Percentiles rank a stretch among this genome's conserved stretches.
Evolutionary conservation across 1,284 basidiomycete genomes (phyloP).

Genomic region (Schizophyllum commune): DNA sequence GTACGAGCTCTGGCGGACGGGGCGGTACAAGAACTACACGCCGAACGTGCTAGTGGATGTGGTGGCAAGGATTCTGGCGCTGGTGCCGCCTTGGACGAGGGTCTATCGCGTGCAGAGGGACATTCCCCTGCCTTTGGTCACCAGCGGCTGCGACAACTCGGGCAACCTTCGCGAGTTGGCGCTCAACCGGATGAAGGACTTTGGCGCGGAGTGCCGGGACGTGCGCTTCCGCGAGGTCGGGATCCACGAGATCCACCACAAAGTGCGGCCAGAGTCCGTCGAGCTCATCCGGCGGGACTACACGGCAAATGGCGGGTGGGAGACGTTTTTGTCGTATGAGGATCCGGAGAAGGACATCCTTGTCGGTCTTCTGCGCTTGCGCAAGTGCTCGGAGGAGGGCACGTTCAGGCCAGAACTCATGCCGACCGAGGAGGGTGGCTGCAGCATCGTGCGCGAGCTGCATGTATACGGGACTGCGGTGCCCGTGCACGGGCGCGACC

Average conservation of each 20-base stretch:
- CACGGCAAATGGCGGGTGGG: conserved; percentile 97
- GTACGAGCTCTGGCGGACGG: conserved; percentile 95
- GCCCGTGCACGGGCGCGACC: conserved; percentile 94
- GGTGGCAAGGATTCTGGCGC: conserved; percentile 90
- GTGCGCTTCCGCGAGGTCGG: conserved; percentile 98
- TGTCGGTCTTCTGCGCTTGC: conserved; percentile 85
- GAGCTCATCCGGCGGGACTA: conserved; percentile 98
- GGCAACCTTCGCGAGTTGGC: conserved; percentile 97
- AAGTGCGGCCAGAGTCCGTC: conserved; percentile 92
- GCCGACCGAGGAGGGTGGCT: conserved; percentile 42
- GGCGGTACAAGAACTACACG: conserved; percentile 98
- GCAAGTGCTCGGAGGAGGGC: conserved; percentile 94
- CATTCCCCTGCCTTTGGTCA: conserved; percentile 91
- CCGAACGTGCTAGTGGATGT: conserved; percentile 97
- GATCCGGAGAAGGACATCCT: conserved; percentile 97
- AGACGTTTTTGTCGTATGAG: conserved; percentile 98
- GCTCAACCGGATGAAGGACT: conserved; percentile 97
- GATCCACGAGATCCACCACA: conserved; percentile 98
- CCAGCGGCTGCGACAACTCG: conserved; percentile 95
- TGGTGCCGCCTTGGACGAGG: conserved; percentile 98
- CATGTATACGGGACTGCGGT: conserved; percentile 99
- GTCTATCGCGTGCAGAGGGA: conserved; percentile 99
- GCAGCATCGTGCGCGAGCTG: conserved; percentile 93
- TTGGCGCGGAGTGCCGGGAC: conserved; percentile 95
- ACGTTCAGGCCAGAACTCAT: conserved; percentile 94